Evolutionary conservation across 345 rosid genomes (phyloP), one percentile per base, ranked within the genome.

Genomic region (Gossypium rotundifolium): DNA sequence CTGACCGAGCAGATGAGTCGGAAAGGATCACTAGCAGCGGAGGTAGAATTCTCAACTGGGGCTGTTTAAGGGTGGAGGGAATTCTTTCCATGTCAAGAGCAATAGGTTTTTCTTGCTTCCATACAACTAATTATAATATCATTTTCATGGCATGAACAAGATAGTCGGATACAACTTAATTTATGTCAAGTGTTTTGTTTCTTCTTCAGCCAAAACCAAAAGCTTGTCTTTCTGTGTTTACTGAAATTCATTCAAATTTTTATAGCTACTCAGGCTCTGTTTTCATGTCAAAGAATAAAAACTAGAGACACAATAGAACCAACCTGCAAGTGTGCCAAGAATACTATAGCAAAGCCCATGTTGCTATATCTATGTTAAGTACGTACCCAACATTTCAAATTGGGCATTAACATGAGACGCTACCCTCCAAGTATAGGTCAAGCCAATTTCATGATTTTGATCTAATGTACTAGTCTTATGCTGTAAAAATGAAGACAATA

Each of bases 41-140:
- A 73, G 92, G 92, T 68, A 84, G 68, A 81, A 86, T 88, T 78
- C 83, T 88, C 75, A 82, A 85, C 80, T 86, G 90, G 90, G 82
- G 85, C 54, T 89, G 90, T 58, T 85, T 87, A 71, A 81, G 92
- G 82, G 92, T 88, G 38, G 75, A 85, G 45, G 92, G 92, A 76
- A 88, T 88, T 83, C 92, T 88, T 59, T 82, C 92, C 33, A 88
- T 88, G 92, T 88, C 92, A 74, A 80, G 92, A 81, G 88, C 90
- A 48, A 88, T 88, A 84, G 85, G 91, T 84, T 79, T 73, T 38
- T n/a, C 59, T 80, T 78, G 11, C 46, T 61, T 71, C 75, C 74
- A 75, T n/a, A 22, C n/a, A 49, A 40, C 69, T 51, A 51, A 33
- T 55, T 70, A 57, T 7, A 25, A 78, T 53, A 51, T 45, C 40